A percentile compares a stretch with the other conserved stretches of the same genome.
Conservation (phyloP, 2,329 filamentous ascomycete genomes). For the Botrytis byssoidea region DNA sequence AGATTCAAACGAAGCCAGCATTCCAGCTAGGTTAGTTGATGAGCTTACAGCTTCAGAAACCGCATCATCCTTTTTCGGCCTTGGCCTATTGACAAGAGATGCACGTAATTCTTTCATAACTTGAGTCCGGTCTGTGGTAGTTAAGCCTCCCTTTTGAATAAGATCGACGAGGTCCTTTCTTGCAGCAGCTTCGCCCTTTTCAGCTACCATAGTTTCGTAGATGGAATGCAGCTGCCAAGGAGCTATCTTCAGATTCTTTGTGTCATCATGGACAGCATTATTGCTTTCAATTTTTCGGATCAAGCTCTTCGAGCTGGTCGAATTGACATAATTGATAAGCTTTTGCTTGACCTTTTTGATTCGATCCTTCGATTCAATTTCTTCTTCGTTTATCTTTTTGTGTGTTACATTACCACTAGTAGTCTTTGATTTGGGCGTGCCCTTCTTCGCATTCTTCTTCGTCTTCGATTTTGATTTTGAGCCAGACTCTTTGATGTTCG, state of each 20-base stretch:
- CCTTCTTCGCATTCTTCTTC: neutral
- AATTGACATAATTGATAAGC: conserved; percentile 16
- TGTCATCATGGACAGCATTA: neutral
- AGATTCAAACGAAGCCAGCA: conserved; percentile 18
- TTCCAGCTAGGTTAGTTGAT: conserved; percentile 5
- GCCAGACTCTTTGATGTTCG: neutral
- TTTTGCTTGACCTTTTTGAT: conserved; percentile 14
- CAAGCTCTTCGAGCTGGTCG: neutral
- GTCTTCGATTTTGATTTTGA: neutral
- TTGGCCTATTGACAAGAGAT: conserved; percentile 11
- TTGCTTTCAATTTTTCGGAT: neutral
- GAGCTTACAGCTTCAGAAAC: neutral
- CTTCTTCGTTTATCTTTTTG: neutral
- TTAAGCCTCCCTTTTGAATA: conserved; percentile 20
- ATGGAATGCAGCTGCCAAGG: conserved; percentile 18
- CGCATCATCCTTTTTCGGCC: neutral
- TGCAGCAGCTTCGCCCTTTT: conserved; percentile 12
- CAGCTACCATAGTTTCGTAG: conserved; percentile 17
- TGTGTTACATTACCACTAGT: too few species aligned
- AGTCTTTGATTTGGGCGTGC: neutral
- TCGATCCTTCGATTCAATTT: conserved; percentile 8
- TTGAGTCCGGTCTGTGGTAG: conserved; percentile 15
- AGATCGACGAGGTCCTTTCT: conserved; percentile 15
- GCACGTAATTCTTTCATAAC: conserved; percentile 20
- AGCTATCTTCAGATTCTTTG: neutral